Evolutionary conservation across 768 basidiomycete genomes (phyloP).

Genomic region (Scleroderma bovista): DNA sequence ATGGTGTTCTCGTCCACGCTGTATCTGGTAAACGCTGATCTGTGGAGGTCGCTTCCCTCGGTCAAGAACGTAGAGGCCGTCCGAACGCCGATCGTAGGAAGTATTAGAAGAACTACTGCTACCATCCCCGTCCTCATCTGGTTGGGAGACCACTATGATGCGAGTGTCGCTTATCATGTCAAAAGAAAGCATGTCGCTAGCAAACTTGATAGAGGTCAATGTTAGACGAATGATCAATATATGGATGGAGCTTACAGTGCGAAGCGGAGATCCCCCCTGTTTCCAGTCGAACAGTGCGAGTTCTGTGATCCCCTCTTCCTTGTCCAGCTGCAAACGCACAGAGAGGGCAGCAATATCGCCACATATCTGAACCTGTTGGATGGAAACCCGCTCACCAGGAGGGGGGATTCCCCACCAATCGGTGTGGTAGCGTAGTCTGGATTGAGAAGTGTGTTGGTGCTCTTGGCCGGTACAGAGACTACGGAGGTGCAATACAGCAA

Average conservation of each 20-base stretch:
- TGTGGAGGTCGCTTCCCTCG: constrained; percentile 29
- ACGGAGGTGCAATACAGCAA: constrained; percentile 41
- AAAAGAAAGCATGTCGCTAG: constrained; percentile 27
- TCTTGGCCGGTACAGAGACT: constrained; percentile 52
- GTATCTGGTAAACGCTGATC: constrained; percentile 20
- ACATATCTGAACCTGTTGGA: constrained; percentile 25
- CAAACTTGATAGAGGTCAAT: constrained; percentile 12
- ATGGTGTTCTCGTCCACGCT: constrained; percentile 1
- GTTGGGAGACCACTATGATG: constrained; percentile 22
- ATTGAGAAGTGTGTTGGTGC: constrained; percentile 39
- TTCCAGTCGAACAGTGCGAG: constrained; percentile 27
- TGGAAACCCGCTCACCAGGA: constrained; percentile 27
- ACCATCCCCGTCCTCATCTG: constrained; percentile 29
- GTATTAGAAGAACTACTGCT: constrained; percentile 10
- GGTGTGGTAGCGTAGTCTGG: constrained; percentile 24
- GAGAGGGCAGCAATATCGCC: constrained; percentile 21
- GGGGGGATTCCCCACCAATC: constrained; percentile 31
- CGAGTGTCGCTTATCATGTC: constrained; percentile 24
- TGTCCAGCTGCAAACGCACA: constrained; percentile 26
- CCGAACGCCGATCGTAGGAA: constrained; percentile 23
- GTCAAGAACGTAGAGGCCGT: constrained; percentile 27
- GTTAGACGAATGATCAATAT: neutral
- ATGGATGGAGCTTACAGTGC: constrained; percentile 17
- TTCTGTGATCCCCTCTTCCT: constrained; percentile 28
- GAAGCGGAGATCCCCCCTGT: constrained; percentile 20